phyloP scores from a whole-genome alignment of 2,329 filamentous ascomycete genomes.

The Alternaria gaisen region DNA sequence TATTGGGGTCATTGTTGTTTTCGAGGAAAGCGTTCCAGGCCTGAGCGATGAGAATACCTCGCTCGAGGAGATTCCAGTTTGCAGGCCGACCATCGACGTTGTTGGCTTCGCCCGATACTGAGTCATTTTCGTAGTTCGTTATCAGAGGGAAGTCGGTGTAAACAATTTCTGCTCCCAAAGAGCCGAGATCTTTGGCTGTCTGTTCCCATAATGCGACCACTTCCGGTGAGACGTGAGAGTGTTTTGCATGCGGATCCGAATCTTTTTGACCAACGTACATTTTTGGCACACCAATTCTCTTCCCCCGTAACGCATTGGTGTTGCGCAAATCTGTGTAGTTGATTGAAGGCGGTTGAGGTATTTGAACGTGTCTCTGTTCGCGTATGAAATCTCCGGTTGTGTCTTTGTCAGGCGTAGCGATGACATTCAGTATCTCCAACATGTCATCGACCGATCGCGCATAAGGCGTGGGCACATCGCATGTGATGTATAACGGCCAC shows the following conservation, averaged over 20 bases:
- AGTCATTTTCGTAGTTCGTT: constrained; percentile 57
- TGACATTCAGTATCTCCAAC: constrained; percentile 59
- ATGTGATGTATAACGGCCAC: constrained; percentile 66
- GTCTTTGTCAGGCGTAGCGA: constrained; percentile 56
- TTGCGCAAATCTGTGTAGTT: constrained; percentile 48
- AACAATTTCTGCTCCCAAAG: constrained; percentile 54
- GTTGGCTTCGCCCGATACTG: constrained; percentile 46
- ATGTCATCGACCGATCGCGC: constrained; percentile 62
- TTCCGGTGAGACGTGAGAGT: constrained; percentile 47
- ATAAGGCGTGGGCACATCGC: constrained; percentile 64
- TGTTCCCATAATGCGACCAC: constrained; percentile 51
- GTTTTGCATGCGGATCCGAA: constrained; percentile 44
- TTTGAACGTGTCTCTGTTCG: constrained; percentile 57
- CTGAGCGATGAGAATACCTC: constrained; percentile 60
- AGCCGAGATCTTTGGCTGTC: constrained; percentile 50
- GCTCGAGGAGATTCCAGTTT: constrained; percentile 59
- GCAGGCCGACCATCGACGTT: constrained; percentile 55
- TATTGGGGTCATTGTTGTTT: constrained; percentile 52
- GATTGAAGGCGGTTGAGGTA: constrained; percentile 52
- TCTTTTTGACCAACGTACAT: constrained; percentile 60
- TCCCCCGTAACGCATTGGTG: constrained; percentile 51
- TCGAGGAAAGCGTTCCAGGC: constrained; percentile 63
- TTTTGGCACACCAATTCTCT: constrained; percentile 60
- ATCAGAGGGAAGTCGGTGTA: constrained; percentile 59
- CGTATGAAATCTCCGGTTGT: constrained; percentile 64